Evolutionary conservation across 148 eudicot genomes (phyloP), one percentile per base, ranked within the genome.

Genomic region (Camellia sinensis): DNA sequence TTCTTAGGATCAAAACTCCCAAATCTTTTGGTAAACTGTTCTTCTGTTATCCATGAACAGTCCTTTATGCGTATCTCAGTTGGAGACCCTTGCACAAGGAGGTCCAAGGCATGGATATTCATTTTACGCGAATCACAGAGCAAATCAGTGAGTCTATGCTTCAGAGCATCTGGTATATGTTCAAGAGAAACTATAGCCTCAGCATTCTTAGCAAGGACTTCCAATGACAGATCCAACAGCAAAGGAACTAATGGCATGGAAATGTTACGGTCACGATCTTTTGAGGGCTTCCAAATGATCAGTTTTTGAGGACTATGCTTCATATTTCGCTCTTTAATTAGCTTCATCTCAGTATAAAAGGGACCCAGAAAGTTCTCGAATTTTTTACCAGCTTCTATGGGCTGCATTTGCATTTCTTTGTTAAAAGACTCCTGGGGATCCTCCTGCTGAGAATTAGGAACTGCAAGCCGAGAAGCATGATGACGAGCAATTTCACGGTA

Each of bases 11-110:
- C 73, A n/a, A 71, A 74, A 62, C 64, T 75, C 15, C 77, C 74
- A 63, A 86, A 78, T 62, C 73, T 44, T 56, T 77, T 76, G 29
- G 63, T 79, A 37, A 83, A 83, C 19, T 83, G 77, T 56, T 77
- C 59, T 5, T 83, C 84, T 13, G 82, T 78, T 5, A 86, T 73
- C 86, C 86, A 86, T 14, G 85, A 80, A 46, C 76, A 78, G 56
- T 86, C 82, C 73, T 86, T 86, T 22, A 86, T 7, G 7, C 82
- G 80, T 60, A 86, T 83, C 62, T 83, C 82, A 44, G 79, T 74
- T 54, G 88, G 86, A 74, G 82, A 80, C 37, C 82, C 83, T 86
- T 69, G 67, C 4, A 83, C 44, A 17, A 86, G 79, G 68, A 86
- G 79, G 18, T 86, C 72, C 69, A 86, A 45, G 48, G 75, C 72